A percentile compares a stretch with the other conserved stretches of the same genome.
These are phyloP conservation scores for Striga asiatica DNA, from an alignment of 257 asterid genomes.

Conservation along the genomic window DNA sequence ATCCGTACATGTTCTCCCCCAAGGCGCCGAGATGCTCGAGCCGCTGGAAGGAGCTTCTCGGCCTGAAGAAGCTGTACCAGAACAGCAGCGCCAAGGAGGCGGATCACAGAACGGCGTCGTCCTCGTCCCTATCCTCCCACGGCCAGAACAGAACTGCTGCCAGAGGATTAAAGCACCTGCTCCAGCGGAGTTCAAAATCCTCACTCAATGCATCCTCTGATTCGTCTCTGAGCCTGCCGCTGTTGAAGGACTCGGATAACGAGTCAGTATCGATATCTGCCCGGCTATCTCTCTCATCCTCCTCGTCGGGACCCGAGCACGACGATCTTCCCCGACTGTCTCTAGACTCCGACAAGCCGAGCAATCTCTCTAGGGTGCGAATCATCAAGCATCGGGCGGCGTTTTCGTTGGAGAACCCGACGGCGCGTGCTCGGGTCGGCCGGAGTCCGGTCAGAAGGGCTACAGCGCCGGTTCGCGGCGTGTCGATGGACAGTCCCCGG, in stretches of 20 bases:
- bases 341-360: conserved; percentile 49
- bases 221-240: conserved; percentile 40
- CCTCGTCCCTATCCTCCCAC: conserved; percentile 24
- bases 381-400: conserved; percentile 34
- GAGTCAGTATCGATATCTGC: conserved; percentile 48
- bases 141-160: conserved; percentile 17
- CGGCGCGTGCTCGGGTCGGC: conserved; percentile 25
- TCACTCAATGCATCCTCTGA: conserved; percentile 27
- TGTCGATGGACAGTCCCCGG: conserved; percentile 81
- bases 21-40: conserved; percentile 88
- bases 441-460: conserved; percentile 41
- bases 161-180: conserved; percentile 42
- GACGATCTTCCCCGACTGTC: conserved; percentile 65
- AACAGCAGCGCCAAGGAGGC: conserved; percentile 39
- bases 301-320: conserved; percentile 68
- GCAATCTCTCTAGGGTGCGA: conserved; percentile 40
- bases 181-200: conserved; percentile 53
- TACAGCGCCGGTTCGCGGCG: conserved; percentile 30
- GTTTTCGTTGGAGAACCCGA: conserved; percentile 37
- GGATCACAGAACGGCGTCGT: conserved; percentile 33
- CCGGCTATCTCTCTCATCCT: conserved; percentile 56
- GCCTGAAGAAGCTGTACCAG: conserved; percentile 60
- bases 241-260: conserved; percentile 49
- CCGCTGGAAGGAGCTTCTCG: conserved; percentile 84
- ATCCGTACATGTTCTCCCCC: conserved; percentile 73